Base-by-base conservation (phyloP, 1,139 yeast genomes). In the Taiozyma sp. region DNA sequence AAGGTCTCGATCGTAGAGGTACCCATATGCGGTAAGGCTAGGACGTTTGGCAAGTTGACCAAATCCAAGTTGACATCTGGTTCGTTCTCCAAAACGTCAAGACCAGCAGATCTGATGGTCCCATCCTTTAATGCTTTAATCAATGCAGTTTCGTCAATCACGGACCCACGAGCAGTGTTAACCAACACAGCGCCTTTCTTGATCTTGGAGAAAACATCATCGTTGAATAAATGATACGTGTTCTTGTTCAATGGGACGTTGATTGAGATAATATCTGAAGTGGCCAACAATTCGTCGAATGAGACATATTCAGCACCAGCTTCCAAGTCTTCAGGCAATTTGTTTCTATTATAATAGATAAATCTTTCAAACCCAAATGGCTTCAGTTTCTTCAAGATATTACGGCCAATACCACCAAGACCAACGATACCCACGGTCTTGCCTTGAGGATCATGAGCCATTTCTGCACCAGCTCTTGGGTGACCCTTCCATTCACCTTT, bases 1-100 rank as follows among this genome's bases (percentile, higher is more conserved):
- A 77, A 72, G 6, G 87, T 79, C 60, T 81, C 84, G 45, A 68
- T 65, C 2, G 93, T 75, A 65, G 80, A 83, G 0, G 96, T 88
- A 32, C 96, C 96, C 84, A 86, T 80, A 65, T 89, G 95, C 21
- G 95, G 95, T 58, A 85, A 72, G 43, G 85, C 75, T 13, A 84
- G 74, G 16, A 83, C 88, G 56, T 81, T 80, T 47, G 67, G 77
- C 66, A 69, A 65, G 19, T 72, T 70, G 47, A 77, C 68, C 53
- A 85, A 69, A 53, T 84, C 88, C 59, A 73, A 67, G 39, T 84
- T 75, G 21, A 81, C 83, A 55, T 79, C 61, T 8, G 98, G 98
- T 70, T 91, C 97, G 57, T 76, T 70, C 64, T 88, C 96, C 68
- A 81, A 86, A 35, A 90, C 97, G 65, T 90, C 97, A 42, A 90